Evolutionary conservation across 768 basidiomycete genomes (phyloP).

Genomic region (Crepidotus variabilis): DNA sequence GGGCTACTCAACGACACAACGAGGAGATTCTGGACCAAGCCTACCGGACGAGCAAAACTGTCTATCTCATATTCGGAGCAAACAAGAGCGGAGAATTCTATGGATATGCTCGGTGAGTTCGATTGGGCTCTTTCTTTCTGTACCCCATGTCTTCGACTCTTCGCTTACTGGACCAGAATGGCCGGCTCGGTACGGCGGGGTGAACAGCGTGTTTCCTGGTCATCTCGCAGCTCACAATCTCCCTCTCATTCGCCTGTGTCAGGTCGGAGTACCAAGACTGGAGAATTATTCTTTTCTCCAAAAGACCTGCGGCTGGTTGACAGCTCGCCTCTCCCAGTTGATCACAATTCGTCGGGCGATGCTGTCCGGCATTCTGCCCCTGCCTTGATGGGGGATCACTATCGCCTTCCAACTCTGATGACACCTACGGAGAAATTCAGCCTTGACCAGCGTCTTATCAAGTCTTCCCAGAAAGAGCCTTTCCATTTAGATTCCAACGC

Average conservation of each 20-base stretch:
- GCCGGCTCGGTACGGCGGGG: constrained; percentile 53
- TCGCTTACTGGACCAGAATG: constrained; percentile 49
- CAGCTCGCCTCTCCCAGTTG: constrained; percentile 37
- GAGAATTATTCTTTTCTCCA: constrained; percentile 28
- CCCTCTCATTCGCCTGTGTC: constrained; percentile 9
- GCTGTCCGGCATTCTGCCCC: constrained; percentile 43
- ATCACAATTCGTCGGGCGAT: constrained; percentile 3
- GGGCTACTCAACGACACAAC: constrained; percentile 94
- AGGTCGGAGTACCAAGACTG: constrained; percentile 2
- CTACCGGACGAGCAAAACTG: constrained; percentile 85
- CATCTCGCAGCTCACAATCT: constrained; percentile 31
- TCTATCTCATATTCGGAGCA: constrained; percentile 87
- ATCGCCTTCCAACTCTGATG: constrained; percentile 25
- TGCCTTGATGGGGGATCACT: constrained; percentile 39
- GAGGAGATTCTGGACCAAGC: constrained; percentile 90
- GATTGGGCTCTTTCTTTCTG: neutral
- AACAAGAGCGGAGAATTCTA: constrained; percentile 95
- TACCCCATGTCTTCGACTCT: constrained; percentile 1
- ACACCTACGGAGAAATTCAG: constrained; percentile 25
- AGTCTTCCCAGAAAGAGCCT: neutral
- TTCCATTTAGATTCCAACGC: constrained; percentile 40
- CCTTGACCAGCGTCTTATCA: constrained; percentile 22
- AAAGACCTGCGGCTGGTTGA: constrained; percentile 35
- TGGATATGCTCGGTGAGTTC: constrained; percentile 76
- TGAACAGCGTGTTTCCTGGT: constrained; percentile 55